Evolutionary conservation across 352 stramenopile genomes (phyloP).

Genomic region (Phytophthora pistaciae): DNA sequence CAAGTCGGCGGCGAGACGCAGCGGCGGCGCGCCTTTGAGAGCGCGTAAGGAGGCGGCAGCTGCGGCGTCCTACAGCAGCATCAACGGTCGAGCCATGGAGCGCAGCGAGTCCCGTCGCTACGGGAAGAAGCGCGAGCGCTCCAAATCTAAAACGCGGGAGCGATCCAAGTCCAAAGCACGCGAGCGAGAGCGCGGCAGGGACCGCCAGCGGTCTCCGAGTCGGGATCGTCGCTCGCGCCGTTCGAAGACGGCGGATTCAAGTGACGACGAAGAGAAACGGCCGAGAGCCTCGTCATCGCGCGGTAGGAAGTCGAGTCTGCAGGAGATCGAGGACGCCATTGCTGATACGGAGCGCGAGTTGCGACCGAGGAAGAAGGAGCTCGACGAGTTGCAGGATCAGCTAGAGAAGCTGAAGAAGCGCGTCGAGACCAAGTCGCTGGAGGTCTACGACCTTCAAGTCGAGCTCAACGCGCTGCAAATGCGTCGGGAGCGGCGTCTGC

Average conservation of each 20-base stretch:
- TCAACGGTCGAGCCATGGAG: constrained; percentile 3
- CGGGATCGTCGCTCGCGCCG: constrained; percentile 18
- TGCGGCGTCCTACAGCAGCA: neutral
- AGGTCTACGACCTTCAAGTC: constrained; percentile 75
- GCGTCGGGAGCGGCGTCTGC: constrained; percentile 48
- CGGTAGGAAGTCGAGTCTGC: constrained; percentile 29
- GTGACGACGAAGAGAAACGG: constrained; percentile 28
- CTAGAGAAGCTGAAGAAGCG: constrained; percentile 45
- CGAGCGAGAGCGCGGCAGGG: constrained; percentile 6
- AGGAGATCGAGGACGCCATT: constrained; percentile 65
- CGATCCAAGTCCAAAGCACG: neutral
- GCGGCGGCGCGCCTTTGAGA: constrained; percentile 13
- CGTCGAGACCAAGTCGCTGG: constrained; percentile 63
- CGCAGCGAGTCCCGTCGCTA: constrained; percentile 11
- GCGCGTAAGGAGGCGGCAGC: constrained; percentile 4
- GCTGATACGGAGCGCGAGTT: constrained; percentile 55
- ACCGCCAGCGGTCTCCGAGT: constrained; percentile 22
- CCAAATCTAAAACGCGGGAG: constrained; percentile 9
- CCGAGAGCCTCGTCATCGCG: constrained; percentile 9
- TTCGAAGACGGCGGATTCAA: constrained; percentile 13
- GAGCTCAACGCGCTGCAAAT: constrained; percentile 68
- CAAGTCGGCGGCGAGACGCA: constrained; percentile 47
- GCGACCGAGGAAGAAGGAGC: constrained; percentile 50
- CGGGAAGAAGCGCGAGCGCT: constrained; percentile 33
- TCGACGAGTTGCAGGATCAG: constrained; percentile 50